phyloP scores from a whole-genome alignment of 2,329 filamentous ascomycete species.

The Ustilaginoidea virens region DNA sequence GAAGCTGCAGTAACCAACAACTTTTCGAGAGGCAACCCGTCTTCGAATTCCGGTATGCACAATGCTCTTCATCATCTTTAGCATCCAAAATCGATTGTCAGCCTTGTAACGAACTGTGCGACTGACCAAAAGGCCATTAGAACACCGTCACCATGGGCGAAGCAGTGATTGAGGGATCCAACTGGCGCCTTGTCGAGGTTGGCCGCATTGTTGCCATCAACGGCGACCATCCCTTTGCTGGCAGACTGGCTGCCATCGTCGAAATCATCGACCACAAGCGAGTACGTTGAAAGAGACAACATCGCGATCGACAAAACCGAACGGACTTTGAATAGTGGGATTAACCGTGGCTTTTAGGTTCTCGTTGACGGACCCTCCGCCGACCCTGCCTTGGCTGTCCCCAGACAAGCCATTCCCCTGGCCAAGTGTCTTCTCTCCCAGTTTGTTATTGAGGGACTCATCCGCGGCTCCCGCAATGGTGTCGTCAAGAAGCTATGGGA shows the following conservation, averaged over 20 bases:
- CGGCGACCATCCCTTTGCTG: slow-evolving; percentile 58
- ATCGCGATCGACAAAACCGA: background rate
- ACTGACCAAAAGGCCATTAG: slow-evolving; percentile 24
- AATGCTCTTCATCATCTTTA: slow-evolving; percentile 6
- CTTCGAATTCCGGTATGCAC: slow-evolving; percentile 24
- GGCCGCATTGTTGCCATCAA: slow-evolving; percentile 93
- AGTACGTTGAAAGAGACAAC: slow-evolving; percentile 60
- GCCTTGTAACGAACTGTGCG: slow-evolving; percentile 6
- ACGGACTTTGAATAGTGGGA: background rate
- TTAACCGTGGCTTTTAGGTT: slow-evolving; percentile 41
- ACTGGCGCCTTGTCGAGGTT: slow-evolving; percentile 95
- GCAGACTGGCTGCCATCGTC: slow-evolving; percentile 85
- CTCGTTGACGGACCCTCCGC: slow-evolving; percentile 89
- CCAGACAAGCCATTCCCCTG: slow-evolving; percentile 76
- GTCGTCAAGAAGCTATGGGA: slow-evolving; percentile 82
- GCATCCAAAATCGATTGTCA: slow-evolving; percentile 2
- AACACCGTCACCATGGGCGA: slow-evolving; percentile 63
- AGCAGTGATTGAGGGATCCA: slow-evolving; percentile 65
- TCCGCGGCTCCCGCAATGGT: slow-evolving; percentile 70
- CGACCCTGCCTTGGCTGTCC: slow-evolving; percentile 62
- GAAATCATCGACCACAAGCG: slow-evolving; percentile 99
- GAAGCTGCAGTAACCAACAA: slow-evolving; percentile 21
- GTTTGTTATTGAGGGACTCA: slow-evolving; percentile 73
- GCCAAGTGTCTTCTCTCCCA: slow-evolving; percentile 76
- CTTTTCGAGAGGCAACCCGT: slow-evolving; percentile 21